phyloP scores from a whole-genome alignment of 257 asterid species.

The Rubia yunnanensis region DNA sequence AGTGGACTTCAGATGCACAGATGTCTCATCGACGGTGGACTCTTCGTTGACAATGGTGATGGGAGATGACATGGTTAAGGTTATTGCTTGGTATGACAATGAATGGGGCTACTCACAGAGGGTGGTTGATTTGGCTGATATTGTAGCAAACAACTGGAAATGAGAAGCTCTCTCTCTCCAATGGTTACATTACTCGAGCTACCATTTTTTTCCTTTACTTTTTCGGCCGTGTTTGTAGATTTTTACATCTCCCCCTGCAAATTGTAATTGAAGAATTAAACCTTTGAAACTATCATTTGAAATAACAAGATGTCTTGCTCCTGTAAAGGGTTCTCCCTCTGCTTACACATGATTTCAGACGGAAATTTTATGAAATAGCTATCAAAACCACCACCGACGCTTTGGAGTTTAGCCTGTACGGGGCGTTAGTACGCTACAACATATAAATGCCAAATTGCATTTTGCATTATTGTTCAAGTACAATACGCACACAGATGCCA shows the following conservation, averaged over 20 bases:
- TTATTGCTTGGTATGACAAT: constrained; percentile 94
- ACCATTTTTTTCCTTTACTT: not conserved
- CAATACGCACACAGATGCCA: no score
- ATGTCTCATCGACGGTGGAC: constrained; percentile 85
- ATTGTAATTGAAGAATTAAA: constrained; percentile 32
- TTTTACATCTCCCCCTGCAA: constrained; percentile 23
- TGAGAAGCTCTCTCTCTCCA: constrained; percentile 13
- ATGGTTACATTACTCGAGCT: not conserved
- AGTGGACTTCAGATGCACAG: constrained; percentile 83
- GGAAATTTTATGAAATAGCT: no score
- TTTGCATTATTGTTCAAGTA: no score
- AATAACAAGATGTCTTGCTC: constrained; percentile 6
- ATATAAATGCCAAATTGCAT: no score
- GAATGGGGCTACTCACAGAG: constrained; percentile 99
- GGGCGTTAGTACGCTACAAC: no score
- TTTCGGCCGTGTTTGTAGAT: constrained; percentile 29
- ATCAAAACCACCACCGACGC: no score
- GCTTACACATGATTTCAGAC: no score
- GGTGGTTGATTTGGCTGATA: constrained; percentile 97
- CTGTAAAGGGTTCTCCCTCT: not conserved
- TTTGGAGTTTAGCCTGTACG: no score
- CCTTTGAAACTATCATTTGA: constrained; percentile 21
- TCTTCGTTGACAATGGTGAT: constrained; percentile 89
- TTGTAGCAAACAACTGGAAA: constrained; percentile 90
- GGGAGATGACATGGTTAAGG: constrained; percentile 99